Base-by-base conservation (phyloP, 768 basidiomycete species). In the Cystobasidium tubakii region DNA sequence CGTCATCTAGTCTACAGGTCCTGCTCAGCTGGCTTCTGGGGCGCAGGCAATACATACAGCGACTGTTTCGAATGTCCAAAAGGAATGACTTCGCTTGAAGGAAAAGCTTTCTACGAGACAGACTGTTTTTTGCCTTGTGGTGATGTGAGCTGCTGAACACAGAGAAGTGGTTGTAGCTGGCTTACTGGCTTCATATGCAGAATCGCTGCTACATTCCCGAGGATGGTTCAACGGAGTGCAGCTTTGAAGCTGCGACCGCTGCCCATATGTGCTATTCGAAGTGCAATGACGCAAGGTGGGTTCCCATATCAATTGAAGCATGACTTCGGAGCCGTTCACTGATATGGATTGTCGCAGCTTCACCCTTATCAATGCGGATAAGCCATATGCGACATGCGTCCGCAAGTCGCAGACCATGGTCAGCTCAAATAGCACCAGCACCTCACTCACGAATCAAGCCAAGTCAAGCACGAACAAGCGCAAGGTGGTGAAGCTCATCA, bases 121-220 rank as follows among this genome's bases (percentile, higher is more conserved):
- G 66, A 67, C 29, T 67, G 66, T 36, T 67, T 67, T 43, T 17
- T 67, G 12, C 66, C 66, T 33, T 67, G 66, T 25, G 66, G 66
- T 13, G 66, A 67, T 29, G 66, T 67, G 39, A 53, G 66, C 21
- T n/a, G 33, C 54, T 55, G 23, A 19, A 4, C 19, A 12, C 12
- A 23, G 6, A 55, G 54, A 12, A 6, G 19, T 4, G 6, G 54
- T 55, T 4, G 15, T 50, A 9, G 3, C 46, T 12, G 21, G n/a
- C 46, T 17, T 6, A 50, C 15, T 50, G 7, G 46, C 21, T 12
- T 50, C 27, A 1, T 27, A 10, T 25, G 4, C 36, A 67, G 66
- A 25, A 3, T 31, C 66, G 66, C 9, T 67, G 66, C 66, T 67
- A 67, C 29, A 50, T 46, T 13, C 66, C 66, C 25, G 66, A 67